Evolutionary conservation across 176 grass and related monocot genomes (phyloP), one percentile per base, ranked within the genome.

Genomic region (Musa beccarii): DNA sequence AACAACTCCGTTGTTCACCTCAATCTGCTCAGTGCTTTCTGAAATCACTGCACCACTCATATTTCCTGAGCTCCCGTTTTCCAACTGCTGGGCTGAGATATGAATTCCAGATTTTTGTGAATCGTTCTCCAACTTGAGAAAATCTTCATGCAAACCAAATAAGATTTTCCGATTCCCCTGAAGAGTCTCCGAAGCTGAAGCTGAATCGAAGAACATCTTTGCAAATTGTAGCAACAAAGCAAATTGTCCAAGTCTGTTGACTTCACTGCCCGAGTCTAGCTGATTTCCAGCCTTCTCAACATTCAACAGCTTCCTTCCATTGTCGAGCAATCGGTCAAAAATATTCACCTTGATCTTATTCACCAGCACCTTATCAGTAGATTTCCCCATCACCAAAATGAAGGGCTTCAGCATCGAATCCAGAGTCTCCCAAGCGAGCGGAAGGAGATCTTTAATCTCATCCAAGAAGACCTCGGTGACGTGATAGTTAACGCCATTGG

Each of bases 391-490:
- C 10, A 94, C 89, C 16, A 74, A 16, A n/a, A 99, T 82, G 79
- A 99, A 94, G 0, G 90, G 90, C 9, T 49, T 79, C 29, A 99
- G 13, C 59, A 99, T 43, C 8, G 79, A 11, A 24, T 84, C 79
- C 71, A 89, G 52, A 2, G 84, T 84, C 71, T 53, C 57, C 20
- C 81, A 24, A 25, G 63, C 81, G 2, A 99, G 29, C 1, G 95
- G 95, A 11, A 98, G 78, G 57, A 91, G 72, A 7, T 85, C 82
- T 70, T 81, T 8, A 4, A 94, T 76, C 83, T 99, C 95, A 71
- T 94, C 95, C 5, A 91, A 83, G 75, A 99, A 94, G 53, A 79
- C 83, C 43, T 99, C 95, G 16, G 91, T 86, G 23, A 94, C 77
- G 19, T 94, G 95, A 81, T 94, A 99, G 16, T 54, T 90, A 51